Conservation (phyloP, 2,329 filamentous ascomycete species). For the Mycosphaerelloides madeirae region DNA sequence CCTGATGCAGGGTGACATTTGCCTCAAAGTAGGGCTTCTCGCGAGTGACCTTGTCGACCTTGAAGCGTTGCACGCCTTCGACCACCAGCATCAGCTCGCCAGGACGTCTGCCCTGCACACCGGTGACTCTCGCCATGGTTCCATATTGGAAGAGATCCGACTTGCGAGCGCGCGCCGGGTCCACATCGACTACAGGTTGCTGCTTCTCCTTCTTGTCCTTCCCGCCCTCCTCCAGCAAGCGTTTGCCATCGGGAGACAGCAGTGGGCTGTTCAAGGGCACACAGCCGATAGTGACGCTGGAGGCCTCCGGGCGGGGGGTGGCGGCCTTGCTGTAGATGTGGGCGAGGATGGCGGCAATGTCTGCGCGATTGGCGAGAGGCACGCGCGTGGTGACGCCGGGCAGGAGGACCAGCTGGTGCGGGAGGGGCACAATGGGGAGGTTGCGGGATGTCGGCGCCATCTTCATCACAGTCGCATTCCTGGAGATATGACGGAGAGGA, state of each 20-base stretch:
- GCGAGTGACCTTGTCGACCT: constrained; percentile 67
- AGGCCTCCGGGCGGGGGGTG: constrained; percentile 58
- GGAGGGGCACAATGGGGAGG: constrained; percentile 76
- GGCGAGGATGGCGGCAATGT: constrained; percentile 82
- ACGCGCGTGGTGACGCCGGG: constrained; percentile 83
- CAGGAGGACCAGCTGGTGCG: constrained; percentile 73
- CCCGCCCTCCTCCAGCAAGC: constrained; percentile 63
- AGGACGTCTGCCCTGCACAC: constrained; percentile 44
- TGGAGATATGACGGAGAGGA: not conserved
- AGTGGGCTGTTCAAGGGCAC: constrained; percentile 76
- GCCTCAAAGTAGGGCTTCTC: constrained; percentile 85
- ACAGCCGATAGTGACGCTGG: constrained; percentile 75
- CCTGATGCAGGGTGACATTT: constrained; percentile 65
- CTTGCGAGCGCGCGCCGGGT: constrained; percentile 41
- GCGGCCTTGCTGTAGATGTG: constrained; percentile 74
- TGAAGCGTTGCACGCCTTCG: constrained; percentile 75
- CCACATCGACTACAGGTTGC: constrained; percentile 52
- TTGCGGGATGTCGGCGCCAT: constrained; percentile 14
- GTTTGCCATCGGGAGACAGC: constrained; percentile 69
- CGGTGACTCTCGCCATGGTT: constrained; percentile 56
- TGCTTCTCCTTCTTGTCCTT: constrained; percentile 35
- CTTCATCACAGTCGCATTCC: not conserved
- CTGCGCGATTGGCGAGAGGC: constrained; percentile 74
- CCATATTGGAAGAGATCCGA: constrained; percentile 76
- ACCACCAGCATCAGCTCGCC: constrained; percentile 75